These are phyloP conservation scores for Trichoderma sp. DNA, from an alignment of 2,329 filamentous ascomycete genomes.

Conservation along the genomic window DNA sequence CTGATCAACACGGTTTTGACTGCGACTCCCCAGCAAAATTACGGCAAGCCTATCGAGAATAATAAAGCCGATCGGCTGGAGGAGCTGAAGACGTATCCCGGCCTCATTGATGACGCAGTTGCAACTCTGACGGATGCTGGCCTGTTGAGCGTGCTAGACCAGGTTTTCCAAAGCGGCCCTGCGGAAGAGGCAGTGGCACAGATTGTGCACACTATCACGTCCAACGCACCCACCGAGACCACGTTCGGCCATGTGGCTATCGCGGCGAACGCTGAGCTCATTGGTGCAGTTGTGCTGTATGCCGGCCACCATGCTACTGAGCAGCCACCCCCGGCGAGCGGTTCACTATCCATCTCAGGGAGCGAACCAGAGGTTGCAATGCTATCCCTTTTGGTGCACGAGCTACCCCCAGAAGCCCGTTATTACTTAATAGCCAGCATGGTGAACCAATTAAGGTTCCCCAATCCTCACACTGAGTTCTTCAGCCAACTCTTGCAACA, in stretches of 20 bases:
- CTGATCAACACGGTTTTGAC: conserved; percentile 86
- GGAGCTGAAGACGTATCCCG: conserved; percentile 70
- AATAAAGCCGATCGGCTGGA: conserved; percentile 77
- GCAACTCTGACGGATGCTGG: conserved; percentile 58
- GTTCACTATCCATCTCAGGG: conserved; percentile 53
- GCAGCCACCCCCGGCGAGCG: conserved; percentile 60
- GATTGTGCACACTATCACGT: conserved; percentile 73
- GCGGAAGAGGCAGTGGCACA: conserved; percentile 75
- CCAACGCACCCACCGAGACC: conserved; percentile 60
- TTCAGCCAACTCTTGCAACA: conserved; percentile 86
- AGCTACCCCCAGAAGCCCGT: conserved; percentile 74
- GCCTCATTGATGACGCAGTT: conserved; percentile 65
- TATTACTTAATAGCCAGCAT: conserved; percentile 86
- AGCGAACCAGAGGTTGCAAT: conserved; percentile 65
- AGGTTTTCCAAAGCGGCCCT: conserved; percentile 62
- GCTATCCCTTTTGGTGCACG: conserved; percentile 75
- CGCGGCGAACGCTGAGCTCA: conserved; percentile 68
- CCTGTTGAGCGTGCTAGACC: conserved; percentile 63
- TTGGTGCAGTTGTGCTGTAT: conserved; percentile 84
- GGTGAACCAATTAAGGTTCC: conserved; percentile 88
- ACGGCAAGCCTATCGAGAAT: conserved; percentile 69
- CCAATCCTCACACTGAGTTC: conserved; percentile 88
- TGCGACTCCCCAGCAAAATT: conserved; percentile 71
- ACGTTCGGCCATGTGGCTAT: conserved; percentile 69
- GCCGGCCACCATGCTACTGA: conserved; percentile 74